phyloP scores from a whole-genome alignment of 306 rosid genomes.

The Canavalia gladiata region DNA sequence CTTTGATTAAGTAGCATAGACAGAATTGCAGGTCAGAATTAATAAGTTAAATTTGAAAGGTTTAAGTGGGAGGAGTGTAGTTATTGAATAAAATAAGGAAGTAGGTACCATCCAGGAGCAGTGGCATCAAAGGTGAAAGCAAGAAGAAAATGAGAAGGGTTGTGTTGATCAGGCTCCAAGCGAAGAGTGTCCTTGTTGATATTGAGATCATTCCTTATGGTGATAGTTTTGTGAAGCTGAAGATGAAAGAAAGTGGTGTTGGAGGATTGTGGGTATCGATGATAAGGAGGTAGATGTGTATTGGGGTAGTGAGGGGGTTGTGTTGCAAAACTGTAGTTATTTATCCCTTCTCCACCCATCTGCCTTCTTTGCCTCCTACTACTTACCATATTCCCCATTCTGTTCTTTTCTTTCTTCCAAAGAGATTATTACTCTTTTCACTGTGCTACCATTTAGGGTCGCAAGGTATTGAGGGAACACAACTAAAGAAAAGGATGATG shows the following conservation, averaged over 20 bases:
- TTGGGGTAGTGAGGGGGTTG: background rate
- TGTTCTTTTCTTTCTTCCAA: background rate
- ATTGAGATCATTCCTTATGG: conserved; percentile 11
- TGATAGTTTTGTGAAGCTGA: background rate
- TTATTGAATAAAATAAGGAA: no score
- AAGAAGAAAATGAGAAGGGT: background rate
- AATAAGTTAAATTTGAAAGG: no score
- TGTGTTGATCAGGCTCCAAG: conserved; percentile 2
- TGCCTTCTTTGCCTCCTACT: background rate
- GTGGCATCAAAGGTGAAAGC: conserved; percentile 17
- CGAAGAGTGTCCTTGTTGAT: background rate
- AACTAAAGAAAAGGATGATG: background rate
- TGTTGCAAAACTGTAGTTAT: background rate
- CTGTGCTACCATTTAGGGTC: background rate
- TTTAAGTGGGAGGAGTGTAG: no score
- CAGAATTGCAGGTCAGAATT: no score
- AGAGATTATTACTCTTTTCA: background rate
- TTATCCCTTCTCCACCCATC: background rate
- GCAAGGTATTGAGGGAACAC: background rate
- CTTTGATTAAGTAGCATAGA: no score
- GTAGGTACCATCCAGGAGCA: conserved; percentile 19
- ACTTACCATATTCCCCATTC: conserved; percentile 14
- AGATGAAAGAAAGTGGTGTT: background rate
- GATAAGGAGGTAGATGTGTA: conserved; percentile 16
- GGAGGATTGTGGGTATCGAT: background rate